Percentiles rank a stretch among this genome's conserved stretches.
Evolutionary conservation across 306 rosid species (phyloP).

Genomic region (Cucumis cinereus): DNA sequence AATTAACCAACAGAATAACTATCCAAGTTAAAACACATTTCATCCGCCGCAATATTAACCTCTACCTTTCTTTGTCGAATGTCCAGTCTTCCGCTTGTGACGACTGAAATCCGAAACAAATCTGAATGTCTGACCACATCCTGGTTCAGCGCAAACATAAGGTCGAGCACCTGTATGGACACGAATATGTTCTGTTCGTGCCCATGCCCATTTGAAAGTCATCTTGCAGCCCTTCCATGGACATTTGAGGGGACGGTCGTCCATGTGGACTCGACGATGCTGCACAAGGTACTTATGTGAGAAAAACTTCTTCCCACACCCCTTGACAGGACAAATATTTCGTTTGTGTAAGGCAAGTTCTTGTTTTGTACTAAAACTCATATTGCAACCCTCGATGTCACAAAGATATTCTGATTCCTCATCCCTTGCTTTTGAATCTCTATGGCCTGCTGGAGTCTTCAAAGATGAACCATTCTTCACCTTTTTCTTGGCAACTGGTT

Average conservation of each 20-base stretch:
- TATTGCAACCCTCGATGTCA: conserved; percentile 85
- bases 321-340: conserved; percentile 85
- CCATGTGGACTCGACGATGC: conserved; percentile 87
- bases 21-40: conserved; percentile 27
- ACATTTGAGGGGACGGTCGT: conserved; percentile 89
- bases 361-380: conserved; percentile 68
- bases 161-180: conserved; percentile 97
- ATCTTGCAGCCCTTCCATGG: conserved; percentile 99
- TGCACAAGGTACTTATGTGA: conserved; percentile 97
- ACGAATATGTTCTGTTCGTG: conserved; percentile 92
- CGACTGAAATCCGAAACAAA: conserved; percentile 98
- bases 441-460: conserved; percentile 32
- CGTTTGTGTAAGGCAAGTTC: conserved; percentile 67
- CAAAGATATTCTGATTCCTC: conserved; percentile 56
- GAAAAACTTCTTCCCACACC: conserved; percentile 98
- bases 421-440: conserved; percentile 28
- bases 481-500: conserved; percentile 41
- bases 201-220: conserved; percentile 99
- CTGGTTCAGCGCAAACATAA: conserved; percentile 74
- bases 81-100: conserved; percentile 98
- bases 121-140: conserved; percentile 88
- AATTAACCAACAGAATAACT: conserved; percentile 40
- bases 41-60: conserved; percentile 17
- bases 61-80: conserved; percentile 59
- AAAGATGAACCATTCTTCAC: conserved; percentile 38